phyloP scores from a whole-genome alignment of 805 yeast species.

The Ogataea angusta region DNA sequence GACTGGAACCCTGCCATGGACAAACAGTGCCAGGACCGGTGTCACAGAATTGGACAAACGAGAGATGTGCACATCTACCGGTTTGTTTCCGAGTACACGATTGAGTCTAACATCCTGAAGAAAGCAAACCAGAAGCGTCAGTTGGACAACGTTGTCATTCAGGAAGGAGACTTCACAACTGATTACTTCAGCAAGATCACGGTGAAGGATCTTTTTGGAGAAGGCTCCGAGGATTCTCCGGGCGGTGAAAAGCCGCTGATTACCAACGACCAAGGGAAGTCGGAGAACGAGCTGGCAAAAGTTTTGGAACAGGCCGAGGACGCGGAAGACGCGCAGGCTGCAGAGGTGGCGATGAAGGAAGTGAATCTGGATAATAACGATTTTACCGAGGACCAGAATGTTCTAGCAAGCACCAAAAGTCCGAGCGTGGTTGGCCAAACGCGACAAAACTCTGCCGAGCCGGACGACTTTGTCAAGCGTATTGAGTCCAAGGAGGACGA shows the following conservation, averaged over 20 bases:
- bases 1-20: slow-evolving; percentile 99
- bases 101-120: slow-evolving; percentile 88
- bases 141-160: slow-evolving; percentile 90
- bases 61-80: slow-evolving; percentile 97
- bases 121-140: slow-evolving; percentile 95
- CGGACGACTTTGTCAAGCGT: slow-evolving; percentile 23
- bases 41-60: slow-evolving; percentile 98
- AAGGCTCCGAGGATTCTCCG: slow-evolving; percentile 36
- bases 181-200: slow-evolving; percentile 90
- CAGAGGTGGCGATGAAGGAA: slow-evolving; percentile 83
- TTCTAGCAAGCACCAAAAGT: slow-evolving; percentile 22
- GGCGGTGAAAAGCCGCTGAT: slow-evolving; percentile 22
- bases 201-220: slow-evolving; percentile 79
- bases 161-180: slow-evolving; percentile 97
- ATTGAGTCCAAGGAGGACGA: slow-evolving; percentile 23
- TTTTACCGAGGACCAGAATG: slow-evolving; percentile 53
- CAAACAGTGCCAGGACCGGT: slow-evolving; percentile 97
- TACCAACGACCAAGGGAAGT: slow-evolving; percentile 3
- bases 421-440: slow-evolving; percentile 20
- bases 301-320: slow-evolving; percentile 91
- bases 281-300: slow-evolving; percentile 32
- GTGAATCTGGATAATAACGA: slow-evolving; percentile 82
- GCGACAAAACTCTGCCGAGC: slow-evolving; percentile 31
- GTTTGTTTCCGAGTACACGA: slow-evolving; percentile 92
- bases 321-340: slow-evolving; percentile 87